Conservation (phyloP, 768 basidiomycete species). For the Lactarius hengduanensis region DNA sequence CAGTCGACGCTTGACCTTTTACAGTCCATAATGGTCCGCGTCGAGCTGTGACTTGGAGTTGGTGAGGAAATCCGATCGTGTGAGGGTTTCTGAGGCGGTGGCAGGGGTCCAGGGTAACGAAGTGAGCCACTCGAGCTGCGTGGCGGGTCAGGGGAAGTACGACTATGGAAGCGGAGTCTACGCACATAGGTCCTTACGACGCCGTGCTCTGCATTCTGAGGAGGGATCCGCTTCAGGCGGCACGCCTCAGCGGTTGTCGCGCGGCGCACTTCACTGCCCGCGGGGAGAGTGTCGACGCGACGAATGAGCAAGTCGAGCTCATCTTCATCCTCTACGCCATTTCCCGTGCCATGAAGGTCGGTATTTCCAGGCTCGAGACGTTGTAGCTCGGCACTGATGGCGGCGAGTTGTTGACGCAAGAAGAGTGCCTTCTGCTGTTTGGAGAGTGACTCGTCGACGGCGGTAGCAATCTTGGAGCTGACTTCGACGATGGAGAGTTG, state of each 20-base stretch:
- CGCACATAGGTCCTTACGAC: constrained; percentile 82
- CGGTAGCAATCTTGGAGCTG: constrained; percentile 73
- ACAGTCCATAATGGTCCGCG: constrained; percentile 87
- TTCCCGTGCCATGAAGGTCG: constrained; percentile 5
- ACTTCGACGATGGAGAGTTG: constrained; percentile 79
- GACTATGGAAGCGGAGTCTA: constrained; percentile 19
- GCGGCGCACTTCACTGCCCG: constrained; percentile 76
- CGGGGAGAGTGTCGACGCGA: constrained; percentile 71
- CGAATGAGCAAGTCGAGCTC: constrained; percentile 75
- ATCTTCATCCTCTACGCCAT: constrained; percentile 56
- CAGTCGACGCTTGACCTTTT: constrained; percentile 87
- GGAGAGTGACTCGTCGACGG: constrained; percentile 80
- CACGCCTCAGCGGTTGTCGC: constrained; percentile 82
- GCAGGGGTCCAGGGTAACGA: constrained; percentile 76
- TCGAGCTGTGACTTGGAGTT: constrained; percentile 80
- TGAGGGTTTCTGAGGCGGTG: constrained; percentile 41
- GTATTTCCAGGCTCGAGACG: constrained; percentile 40
- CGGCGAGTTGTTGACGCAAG: constrained; percentile 77
- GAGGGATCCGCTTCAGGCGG: constrained; percentile 82
- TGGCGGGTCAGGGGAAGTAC: not conserved
- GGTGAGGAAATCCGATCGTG: constrained; percentile 58
- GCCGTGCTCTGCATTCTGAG: constrained; percentile 87
- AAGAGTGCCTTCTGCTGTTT: constrained; percentile 89
- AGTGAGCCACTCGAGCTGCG: constrained; percentile 86
- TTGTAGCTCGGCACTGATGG: constrained; percentile 74